Evolutionary conservation across 306 rosid species (phyloP).

Genomic region (Malus asiatica): DNA sequence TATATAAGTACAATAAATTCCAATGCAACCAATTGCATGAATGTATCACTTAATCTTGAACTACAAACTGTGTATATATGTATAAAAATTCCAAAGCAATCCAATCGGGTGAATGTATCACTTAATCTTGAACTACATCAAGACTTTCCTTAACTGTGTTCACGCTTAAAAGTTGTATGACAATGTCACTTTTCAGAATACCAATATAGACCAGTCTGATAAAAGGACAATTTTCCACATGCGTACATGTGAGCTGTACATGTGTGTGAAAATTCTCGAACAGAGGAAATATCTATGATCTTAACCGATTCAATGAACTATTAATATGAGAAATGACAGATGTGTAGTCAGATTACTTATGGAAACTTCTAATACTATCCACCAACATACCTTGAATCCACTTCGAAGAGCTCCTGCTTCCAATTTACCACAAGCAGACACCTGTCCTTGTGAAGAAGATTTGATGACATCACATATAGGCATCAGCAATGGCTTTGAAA

Average conservation of each 20-base stretch:
- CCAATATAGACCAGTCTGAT: background rate
- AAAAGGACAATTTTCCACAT: background rate
- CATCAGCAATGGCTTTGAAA: slow-evolving; percentile 79
- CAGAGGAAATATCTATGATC: background rate
- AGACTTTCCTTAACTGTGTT: too few relatives aligned
- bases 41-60: background rate
- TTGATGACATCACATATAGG: slow-evolving; percentile 86
- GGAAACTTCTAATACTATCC: slow-evolving; percentile 2
- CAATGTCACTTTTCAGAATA: too few relatives aligned
- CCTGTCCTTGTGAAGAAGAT: slow-evolving; percentile 60
- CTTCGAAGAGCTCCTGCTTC: slow-evolving; percentile 93
- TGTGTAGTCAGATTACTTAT: slow-evolving; percentile 14
- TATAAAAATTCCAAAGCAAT: background rate
- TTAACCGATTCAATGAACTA: background rate
- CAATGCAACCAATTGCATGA: background rate
- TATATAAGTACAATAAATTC: background rate
- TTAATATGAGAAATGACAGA: slow-evolving; percentile 13
- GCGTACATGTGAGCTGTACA: background rate
- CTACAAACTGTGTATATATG: background rate
- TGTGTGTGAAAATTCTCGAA: background rate
- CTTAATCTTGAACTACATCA: too few relatives aligned
- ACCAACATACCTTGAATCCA: slow-evolving; percentile 71
- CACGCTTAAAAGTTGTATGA: too few relatives aligned
- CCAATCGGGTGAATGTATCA: background rate
- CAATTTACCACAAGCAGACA: slow-evolving; percentile 86